These are phyloP conservation scores for Oldenlandia corymbosa DNA, from an alignment of 257 asterid genomes.

Conservation along the genomic window DNA sequence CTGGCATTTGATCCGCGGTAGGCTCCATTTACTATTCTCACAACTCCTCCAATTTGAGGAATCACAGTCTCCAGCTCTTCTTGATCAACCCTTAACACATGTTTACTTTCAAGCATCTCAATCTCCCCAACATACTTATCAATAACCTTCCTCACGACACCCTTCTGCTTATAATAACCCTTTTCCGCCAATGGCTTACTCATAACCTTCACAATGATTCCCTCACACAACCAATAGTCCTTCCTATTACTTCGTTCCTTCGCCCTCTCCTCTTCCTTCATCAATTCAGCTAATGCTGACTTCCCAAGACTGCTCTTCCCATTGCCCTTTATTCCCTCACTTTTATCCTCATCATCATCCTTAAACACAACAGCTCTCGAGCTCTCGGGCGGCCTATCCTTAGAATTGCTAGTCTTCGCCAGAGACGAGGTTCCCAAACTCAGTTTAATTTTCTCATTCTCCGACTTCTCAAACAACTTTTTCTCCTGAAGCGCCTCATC, in stretches of 20 bases:
- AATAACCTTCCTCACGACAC: constrained; percentile 63
- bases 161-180: constrained; percentile 90
- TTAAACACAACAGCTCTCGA: constrained; percentile 35
- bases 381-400: constrained; percentile 42
- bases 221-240: constrained; percentile 89
- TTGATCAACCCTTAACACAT: constrained; percentile 82
- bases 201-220: constrained; percentile 85
- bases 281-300: constrained; percentile 67
- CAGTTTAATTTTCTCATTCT: constrained; percentile 57
- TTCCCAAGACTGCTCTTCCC: constrained; percentile 25
- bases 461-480: constrained; percentile 40
- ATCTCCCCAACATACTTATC: constrained; percentile 84
- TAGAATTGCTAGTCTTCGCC: constrained; percentile 23
- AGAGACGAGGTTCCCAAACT: constrained; percentile 43
- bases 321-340: constrained; percentile 34
- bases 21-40: constrained; percentile 83
- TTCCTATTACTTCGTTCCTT: constrained; percentile 79
- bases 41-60: constrained; percentile 92
- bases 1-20: constrained; percentile 75
- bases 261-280: constrained; percentile 79
- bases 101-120: constrained; percentile 90
- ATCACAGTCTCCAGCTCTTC: constrained; percentile 92
- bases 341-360: constrained; percentile 47
- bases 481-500: constrained; percentile 27
- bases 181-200: constrained; percentile 73